phyloP scores from a whole-genome alignment of 495 filamentous ascomycete species.

The Aspergillus diversus region DNA sequence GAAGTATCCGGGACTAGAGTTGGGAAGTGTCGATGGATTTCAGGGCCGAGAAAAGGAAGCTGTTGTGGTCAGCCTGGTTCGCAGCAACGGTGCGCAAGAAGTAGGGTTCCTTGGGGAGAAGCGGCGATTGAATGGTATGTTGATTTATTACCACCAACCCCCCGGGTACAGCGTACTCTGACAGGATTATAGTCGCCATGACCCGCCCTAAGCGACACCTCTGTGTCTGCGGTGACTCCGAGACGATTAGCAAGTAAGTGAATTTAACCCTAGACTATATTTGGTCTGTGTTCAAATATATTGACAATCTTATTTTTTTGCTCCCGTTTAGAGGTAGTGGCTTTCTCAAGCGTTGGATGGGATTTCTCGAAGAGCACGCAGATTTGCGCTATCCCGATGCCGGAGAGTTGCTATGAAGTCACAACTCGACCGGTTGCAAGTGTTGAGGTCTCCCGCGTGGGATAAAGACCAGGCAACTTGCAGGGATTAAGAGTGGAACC shows the following conservation, averaged over 20 bases:
- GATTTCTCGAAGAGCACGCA: conserved; percentile 79
- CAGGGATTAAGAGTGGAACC: neutral
- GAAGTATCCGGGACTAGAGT: conserved; percentile 78
- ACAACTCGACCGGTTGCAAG: neutral
- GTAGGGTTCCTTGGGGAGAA: conserved; percentile 96
- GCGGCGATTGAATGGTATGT: conserved; percentile 81
- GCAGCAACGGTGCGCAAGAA: conserved; percentile 84
- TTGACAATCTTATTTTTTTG: conserved; percentile 14
- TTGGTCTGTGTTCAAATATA: neutral
- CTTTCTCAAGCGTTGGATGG: conserved; percentile 90
- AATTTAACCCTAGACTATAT: neutral
- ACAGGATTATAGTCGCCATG: conserved; percentile 75
- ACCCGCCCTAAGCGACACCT: conserved; percentile 89
- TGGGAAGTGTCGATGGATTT: conserved; percentile 96
- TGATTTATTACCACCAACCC: neutral
- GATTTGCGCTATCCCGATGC: conserved; percentile 84
- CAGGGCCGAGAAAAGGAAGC: conserved; percentile 98
- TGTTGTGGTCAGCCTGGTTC: conserved; percentile 85
- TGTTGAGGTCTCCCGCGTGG: conserved; percentile 1
- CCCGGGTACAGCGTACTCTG: conserved; percentile 1
- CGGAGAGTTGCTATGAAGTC: conserved; percentile 50
- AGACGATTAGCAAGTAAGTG: conserved; percentile 82
- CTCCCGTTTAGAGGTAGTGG: conserved; percentile 64
- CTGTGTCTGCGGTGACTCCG: conserved; percentile 89
- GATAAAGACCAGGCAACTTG: neutral